Evolutionary conservation across 179 eudicot genomes (phyloP).

Genomic region (Vitellaria paradoxa): DNA sequence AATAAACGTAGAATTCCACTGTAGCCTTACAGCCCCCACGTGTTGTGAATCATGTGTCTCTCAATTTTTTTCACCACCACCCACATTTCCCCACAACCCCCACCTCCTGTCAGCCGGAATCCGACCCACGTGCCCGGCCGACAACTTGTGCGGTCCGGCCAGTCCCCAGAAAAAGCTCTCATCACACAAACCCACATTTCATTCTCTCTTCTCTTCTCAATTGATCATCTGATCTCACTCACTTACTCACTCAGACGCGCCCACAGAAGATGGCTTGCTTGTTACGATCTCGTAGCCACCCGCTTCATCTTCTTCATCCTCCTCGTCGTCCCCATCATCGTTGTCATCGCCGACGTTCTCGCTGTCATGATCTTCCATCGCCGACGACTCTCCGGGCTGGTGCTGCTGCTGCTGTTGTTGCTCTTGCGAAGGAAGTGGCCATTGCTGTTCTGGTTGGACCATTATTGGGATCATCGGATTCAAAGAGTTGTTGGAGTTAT

Average conservation of each 20-base stretch:
- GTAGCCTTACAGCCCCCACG: slow-evolving; percentile 15
- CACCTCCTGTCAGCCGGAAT: slow-evolving; percentile 9
- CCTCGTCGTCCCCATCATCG: slow-evolving; percentile 1
- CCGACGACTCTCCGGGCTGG: not conserved
- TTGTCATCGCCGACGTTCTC: not conserved
- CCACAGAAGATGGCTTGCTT: slow-evolving; percentile 39
- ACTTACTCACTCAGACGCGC: slow-evolving; percentile 25
- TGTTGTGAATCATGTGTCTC: slow-evolving; percentile 9
- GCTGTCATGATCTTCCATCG: not conserved
- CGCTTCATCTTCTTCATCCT: slow-evolving; percentile 30
- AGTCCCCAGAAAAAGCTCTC: not conserved
- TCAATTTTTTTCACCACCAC: slow-evolving; percentile 4
- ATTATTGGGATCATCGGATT: slow-evolving; percentile 50
- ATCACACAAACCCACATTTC: not conserved
- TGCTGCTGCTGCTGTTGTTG: slow-evolving; percentile 12
- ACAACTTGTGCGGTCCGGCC: slow-evolving; percentile 6
- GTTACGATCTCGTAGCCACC: slow-evolving; percentile 43
- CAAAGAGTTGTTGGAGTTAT: slow-evolving; percentile 28
- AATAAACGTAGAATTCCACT: not conserved
- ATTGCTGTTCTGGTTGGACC: slow-evolving; percentile 61
- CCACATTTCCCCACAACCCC: slow-evolving; percentile 1
- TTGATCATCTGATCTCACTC: not conserved
- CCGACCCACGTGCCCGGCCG: slow-evolving; percentile 10
- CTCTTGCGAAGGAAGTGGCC: slow-evolving; percentile 29
- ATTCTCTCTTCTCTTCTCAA: slow-evolving; percentile 7